Conservation (phyloP, 2,329 filamentous ascomycete species). For the Venturia effusa region DNA sequence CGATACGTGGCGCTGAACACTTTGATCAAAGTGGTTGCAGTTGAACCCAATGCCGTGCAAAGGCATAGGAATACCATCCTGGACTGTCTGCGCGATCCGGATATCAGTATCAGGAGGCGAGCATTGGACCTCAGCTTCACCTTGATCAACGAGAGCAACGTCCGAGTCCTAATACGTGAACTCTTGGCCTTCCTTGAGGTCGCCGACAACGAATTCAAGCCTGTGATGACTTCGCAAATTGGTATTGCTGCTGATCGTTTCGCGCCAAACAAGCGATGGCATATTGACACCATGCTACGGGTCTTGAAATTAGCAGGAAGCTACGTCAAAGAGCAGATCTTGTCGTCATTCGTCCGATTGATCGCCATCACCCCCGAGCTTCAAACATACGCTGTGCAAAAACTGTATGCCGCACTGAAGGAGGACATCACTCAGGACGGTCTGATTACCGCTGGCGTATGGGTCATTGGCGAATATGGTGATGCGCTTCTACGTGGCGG, state of each 20-base stretch:
- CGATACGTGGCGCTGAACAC: slow-evolving; percentile 97
- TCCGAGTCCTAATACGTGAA: slow-evolving; percentile 85
- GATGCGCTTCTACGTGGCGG: slow-evolving; percentile 82
- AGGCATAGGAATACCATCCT: slow-evolving; percentile 94
- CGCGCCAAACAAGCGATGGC: slow-evolving; percentile 95
- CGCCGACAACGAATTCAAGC: slow-evolving; percentile 97
- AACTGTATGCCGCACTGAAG: slow-evolving; percentile 80
- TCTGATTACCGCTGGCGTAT: slow-evolving; percentile 81
- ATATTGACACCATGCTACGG: slow-evolving; percentile 93
- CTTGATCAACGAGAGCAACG: slow-evolving; percentile 92
- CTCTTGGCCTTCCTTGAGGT: slow-evolving; percentile 91
- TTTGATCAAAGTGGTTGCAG: slow-evolving; percentile 92
- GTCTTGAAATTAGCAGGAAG: slow-evolving; percentile 90
- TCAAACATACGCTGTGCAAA: slow-evolving; percentile 93
- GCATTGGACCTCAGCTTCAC: slow-evolving; percentile 98
- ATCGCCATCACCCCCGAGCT: slow-evolving; percentile 91
- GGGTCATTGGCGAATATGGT: slow-evolving; percentile 96
- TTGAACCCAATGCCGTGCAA: slow-evolving; percentile 95
- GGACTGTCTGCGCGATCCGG: slow-evolving; percentile 89
- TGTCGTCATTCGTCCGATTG: slow-evolving; percentile 91
- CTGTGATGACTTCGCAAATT: slow-evolving; percentile 96
- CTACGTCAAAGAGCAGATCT: slow-evolving; percentile 94
- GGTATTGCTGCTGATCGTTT: slow-evolving; percentile 93
- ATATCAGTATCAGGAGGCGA: slow-evolving; percentile 92
- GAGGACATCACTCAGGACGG: slow-evolving; percentile 98